Evolutionary conservation across 345 rosid species (phyloP).

Genomic region (Eucalyptus leucophloia): DNA sequence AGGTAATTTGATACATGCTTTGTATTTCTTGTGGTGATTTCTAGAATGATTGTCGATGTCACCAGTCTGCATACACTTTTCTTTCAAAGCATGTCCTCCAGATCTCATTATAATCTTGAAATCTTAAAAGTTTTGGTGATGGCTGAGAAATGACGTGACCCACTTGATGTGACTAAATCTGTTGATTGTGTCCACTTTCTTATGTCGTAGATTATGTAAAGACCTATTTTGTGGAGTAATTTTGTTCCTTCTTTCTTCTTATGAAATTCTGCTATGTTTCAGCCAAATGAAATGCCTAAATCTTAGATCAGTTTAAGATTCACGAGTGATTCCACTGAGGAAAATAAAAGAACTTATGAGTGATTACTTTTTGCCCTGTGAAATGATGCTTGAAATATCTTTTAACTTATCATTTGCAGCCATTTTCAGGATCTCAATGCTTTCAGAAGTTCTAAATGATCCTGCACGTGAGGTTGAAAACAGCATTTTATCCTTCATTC

Average conservation of each 20-base stretch:
- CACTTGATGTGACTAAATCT: not conserved
- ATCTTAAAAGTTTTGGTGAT: not conserved
- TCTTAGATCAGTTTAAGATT: not conserved
- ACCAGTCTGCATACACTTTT: not conserved
- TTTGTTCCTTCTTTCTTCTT: not conserved
- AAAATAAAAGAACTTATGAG: not conserved
- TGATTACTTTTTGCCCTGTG: not conserved
- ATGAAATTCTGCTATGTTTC: not conserved
- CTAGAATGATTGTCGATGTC: not conserved
- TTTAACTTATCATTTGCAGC: conserved; percentile 35
- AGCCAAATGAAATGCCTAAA: not conserved
- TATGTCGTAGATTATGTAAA: not conserved
- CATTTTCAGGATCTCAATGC: conserved; percentile 39
- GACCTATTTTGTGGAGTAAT: not conserved
- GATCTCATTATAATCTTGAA: not conserved
- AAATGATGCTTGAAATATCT: not conserved
- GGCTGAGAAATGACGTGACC: not conserved
- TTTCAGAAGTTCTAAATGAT: conserved; percentile 19
- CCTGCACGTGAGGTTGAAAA: conserved; percentile 12
- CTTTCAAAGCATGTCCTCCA: not conserved
- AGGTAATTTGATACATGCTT: conserved; percentile 9
- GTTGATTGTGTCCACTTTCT: not conserved
- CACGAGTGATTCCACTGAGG: not conserved
- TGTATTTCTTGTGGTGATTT: not conserved
- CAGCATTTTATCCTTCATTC: conserved; percentile 23